phyloP scores from a whole-genome alignment of 2,329 filamentous ascomycete genomes.

The Colletotrichum eleusines region DNA sequence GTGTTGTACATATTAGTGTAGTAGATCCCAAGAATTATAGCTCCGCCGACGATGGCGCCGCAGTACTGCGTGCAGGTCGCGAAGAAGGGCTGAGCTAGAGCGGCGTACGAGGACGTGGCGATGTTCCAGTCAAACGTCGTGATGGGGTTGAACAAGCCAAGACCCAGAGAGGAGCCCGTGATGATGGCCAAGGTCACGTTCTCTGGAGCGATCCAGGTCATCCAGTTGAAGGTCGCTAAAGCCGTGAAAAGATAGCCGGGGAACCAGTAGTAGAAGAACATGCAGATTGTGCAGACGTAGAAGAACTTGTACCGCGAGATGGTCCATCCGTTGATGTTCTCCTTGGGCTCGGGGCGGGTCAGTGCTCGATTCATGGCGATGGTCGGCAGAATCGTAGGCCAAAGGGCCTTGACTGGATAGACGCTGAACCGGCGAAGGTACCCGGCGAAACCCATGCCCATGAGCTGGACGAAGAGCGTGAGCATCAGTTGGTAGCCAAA shows the following conservation, averaged over 20 bases:
- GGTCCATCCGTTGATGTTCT: conserved; percentile 57
- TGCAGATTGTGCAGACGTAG: conserved; percentile 51
- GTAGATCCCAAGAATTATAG: conserved; percentile 57
- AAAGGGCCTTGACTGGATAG: conserved; percentile 51
- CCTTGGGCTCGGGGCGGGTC: conserved; percentile 50
- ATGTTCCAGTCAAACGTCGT: conserved; percentile 65
- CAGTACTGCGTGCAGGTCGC: conserved; percentile 53
- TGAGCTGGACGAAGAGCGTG: conserved; percentile 55
- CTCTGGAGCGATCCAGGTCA: conserved; percentile 62
- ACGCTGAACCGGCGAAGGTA: conserved; percentile 53
- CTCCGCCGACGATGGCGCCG: conserved; percentile 51
- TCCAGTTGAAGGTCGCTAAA: conserved; percentile 61
- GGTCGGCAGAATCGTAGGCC: conserved; percentile 51
- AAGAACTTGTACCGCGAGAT: conserved; percentile 60
- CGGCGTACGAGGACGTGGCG: conserved; percentile 53
- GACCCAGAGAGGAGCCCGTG: conserved; percentile 55
- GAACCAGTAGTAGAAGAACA: conserved; percentile 63
- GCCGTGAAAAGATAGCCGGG: conserved; percentile 60
- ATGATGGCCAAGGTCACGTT: conserved; percentile 58
- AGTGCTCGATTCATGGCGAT: conserved; percentile 52
- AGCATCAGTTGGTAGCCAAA: conserved; percentile 56
- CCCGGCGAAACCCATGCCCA: conserved; percentile 59
- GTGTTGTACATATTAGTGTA: conserved; percentile 59
- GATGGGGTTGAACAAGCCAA: conserved; percentile 61
- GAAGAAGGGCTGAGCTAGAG: conserved; percentile 56